A percentile compares a stretch with the other conserved stretches of the same genome.
These are phyloP conservation scores for Ceratocystis papillata DNA, from an alignment of 2,329 filamentous ascomycete species.

Conservation along the genomic window DNA sequence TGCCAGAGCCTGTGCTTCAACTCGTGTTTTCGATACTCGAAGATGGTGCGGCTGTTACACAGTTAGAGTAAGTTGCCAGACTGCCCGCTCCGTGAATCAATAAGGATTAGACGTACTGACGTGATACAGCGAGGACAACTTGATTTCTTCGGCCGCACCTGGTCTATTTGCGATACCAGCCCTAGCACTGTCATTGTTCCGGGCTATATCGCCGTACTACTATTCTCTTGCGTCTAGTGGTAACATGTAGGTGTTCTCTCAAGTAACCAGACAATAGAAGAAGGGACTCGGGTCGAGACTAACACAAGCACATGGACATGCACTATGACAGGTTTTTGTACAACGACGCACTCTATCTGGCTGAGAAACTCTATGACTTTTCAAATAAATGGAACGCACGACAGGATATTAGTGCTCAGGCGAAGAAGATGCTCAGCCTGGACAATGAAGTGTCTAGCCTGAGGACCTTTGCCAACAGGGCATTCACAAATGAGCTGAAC, in stretches of 20 bases:
- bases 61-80: constrained; percentile 35
- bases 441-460: constrained; percentile 51
- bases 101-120: constrained; percentile 17
- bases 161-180: constrained; percentile 63
- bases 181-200: constrained; percentile 64
- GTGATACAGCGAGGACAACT: constrained; percentile 36
- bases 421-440: constrained; percentile 45
- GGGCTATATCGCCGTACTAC: constrained; percentile 63
- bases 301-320: background rate
- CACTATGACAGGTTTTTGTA: constrained; percentile 46
- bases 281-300: background rate
- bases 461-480: constrained; percentile 49
- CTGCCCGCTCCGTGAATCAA: background rate
- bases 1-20: constrained; percentile 66
- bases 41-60: constrained; percentile 50
- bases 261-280: background rate
- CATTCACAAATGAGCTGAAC: constrained; percentile 51
- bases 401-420: constrained; percentile 41
- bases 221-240: constrained; percentile 53
- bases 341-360: constrained; percentile 55
- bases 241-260: constrained; percentile 46
- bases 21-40: constrained; percentile 51
- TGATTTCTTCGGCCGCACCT: constrained; percentile 55
- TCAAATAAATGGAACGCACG: constrained; percentile 43
- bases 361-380: constrained; percentile 45